A percentile compares a stretch with the other conserved stretches of the same genome.
These are phyloP conservation scores for Fulvia fulva DNA, from an alignment of 2,329 filamentous ascomycete species.

Conservation along the genomic window DNA sequence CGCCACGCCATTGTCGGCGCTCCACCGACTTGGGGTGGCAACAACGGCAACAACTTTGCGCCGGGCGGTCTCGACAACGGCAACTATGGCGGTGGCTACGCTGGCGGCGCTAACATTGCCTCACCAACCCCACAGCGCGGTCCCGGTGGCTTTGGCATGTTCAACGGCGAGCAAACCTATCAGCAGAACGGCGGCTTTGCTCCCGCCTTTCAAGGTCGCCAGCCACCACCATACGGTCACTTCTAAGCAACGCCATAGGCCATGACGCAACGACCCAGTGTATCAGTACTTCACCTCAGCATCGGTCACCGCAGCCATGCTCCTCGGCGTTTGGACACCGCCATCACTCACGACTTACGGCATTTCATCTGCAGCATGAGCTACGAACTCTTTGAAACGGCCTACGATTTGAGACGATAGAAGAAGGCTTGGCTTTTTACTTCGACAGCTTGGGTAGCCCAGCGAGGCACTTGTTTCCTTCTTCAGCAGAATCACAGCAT, in stretches of 20 bases:
- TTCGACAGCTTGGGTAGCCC: conserved; percentile 7
- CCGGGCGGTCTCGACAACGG: conserved; percentile 13
- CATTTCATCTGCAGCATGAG: conserved; percentile 17
- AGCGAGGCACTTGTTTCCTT: neutral
- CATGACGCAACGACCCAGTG: conserved; percentile 4
- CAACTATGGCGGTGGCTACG: conserved; percentile 15
- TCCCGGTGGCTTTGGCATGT: conserved; percentile 21
- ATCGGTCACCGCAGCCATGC: neutral
- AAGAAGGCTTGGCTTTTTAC: conserved; percentile 8
- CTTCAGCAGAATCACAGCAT: conserved; percentile 4
- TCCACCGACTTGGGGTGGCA: conserved; percentile 15
- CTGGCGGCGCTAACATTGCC: conserved; percentile 19
- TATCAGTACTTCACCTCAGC: conserved; percentile 19
- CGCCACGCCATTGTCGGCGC: conserved; percentile 29
- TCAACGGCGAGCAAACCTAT: conserved; percentile 15
- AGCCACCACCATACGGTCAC: conserved; percentile 22
- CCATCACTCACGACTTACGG: conserved; percentile 16
- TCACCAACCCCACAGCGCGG: conserved; percentile 31
- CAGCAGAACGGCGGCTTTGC: conserved; percentile 25
- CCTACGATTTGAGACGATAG: conserved; percentile 15
- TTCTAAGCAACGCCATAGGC: conserved; percentile 21
- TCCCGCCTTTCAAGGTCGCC: conserved; percentile 13
- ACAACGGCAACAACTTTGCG: conserved; percentile 11
- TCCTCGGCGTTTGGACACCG: conserved; percentile 10
- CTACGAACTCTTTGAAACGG: conserved; percentile 18